Percentiles rank a stretch among this genome's conserved stretches.
Conservation (phyloP, 2,329 filamentous ascomycete species). For the Aspergillus phoenicis region DNA sequence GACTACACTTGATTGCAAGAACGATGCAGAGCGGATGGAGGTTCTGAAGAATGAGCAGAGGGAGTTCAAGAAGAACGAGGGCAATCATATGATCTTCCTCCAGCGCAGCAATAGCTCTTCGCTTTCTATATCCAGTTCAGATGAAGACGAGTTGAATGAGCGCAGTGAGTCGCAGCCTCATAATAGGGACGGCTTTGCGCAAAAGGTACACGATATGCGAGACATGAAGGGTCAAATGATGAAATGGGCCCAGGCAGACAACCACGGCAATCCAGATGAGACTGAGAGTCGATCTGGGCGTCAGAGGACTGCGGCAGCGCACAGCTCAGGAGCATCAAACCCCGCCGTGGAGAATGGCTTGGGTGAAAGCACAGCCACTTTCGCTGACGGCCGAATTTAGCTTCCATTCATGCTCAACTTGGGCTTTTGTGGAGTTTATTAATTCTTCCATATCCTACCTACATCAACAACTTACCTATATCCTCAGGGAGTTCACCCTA, state of each 20-base stretch:
- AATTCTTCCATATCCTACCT: not conserved
- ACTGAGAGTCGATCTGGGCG: not conserved
- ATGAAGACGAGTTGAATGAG: conserved; percentile 60
- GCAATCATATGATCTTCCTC: conserved; percentile 56
- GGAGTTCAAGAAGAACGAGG: conserved; percentile 68
- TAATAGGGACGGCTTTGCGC: conserved; percentile 31
- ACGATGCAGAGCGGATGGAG: conserved; percentile 70
- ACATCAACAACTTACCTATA: not conserved
- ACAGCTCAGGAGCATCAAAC: not conserved
- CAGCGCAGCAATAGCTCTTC: conserved; percentile 52
- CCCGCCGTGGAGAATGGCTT: not conserved
- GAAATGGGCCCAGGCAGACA: conserved; percentile 38
- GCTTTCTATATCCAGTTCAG: conserved; percentile 57
- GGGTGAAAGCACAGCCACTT: not conserved
- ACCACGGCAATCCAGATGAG: conserved; percentile 16
- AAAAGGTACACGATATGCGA: conserved; percentile 39
- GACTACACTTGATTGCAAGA: conserved; percentile 70
- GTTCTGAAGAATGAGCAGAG: conserved; percentile 76
- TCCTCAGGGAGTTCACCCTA: too few species aligned
- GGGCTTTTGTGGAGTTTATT: not conserved
- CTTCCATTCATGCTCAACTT: not conserved
- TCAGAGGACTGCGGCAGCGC: not conserved
- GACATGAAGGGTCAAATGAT: conserved; percentile 41
- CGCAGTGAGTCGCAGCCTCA: conserved; percentile 28
- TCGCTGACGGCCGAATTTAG: not conserved